A percentile compares a stretch with the other conserved stretches of the same genome.
Conservation (phyloP, 139 green algal species). For the Axilococcus clingmanii region DNA sequence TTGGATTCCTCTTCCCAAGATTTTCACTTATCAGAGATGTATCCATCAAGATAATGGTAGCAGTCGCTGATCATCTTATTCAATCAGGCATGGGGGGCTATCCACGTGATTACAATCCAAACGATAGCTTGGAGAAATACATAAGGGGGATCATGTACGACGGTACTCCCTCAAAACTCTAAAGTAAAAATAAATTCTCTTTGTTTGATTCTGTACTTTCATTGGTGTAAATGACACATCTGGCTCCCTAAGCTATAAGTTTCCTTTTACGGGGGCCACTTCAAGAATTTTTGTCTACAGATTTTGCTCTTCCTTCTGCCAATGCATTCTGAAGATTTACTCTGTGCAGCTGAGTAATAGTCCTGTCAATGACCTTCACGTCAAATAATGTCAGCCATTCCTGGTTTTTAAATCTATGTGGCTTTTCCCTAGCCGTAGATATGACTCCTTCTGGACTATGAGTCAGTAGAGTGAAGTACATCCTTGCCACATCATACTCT, state of each 20-base stretch:
- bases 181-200: constrained; percentile 5
- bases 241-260: too few species aligned
- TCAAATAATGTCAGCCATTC: constrained; percentile 52
- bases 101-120: constrained; percentile 23
- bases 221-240: neutral
- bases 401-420: constrained; percentile 31
- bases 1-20: constrained; percentile 37
- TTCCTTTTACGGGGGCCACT: too few species aligned
- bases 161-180: constrained; percentile 13
- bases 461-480: constrained; percentile 42
- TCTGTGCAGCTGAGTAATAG: constrained; percentile 5
- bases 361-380: constrained; percentile 13
- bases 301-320: too few species aligned
- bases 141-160: constrained; percentile 20
- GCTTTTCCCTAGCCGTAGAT: constrained; percentile 25
- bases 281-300: too few species aligned
- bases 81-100: constrained; percentile 14
- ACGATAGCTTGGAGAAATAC: constrained; percentile 24
- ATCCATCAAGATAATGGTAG: constrained; percentile 12
- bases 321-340: constrained; percentile 8
- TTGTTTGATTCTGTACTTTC: neutral
- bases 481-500: constrained; percentile 7
- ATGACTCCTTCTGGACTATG: constrained; percentile 39
- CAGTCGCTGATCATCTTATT: constrained; percentile 31
- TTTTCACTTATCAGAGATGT: constrained; percentile 39